These are phyloP conservation scores for Neurospora pannonica DNA, from an alignment of 495 filamentous ascomycete genomes.

Conservation along the genomic window DNA sequence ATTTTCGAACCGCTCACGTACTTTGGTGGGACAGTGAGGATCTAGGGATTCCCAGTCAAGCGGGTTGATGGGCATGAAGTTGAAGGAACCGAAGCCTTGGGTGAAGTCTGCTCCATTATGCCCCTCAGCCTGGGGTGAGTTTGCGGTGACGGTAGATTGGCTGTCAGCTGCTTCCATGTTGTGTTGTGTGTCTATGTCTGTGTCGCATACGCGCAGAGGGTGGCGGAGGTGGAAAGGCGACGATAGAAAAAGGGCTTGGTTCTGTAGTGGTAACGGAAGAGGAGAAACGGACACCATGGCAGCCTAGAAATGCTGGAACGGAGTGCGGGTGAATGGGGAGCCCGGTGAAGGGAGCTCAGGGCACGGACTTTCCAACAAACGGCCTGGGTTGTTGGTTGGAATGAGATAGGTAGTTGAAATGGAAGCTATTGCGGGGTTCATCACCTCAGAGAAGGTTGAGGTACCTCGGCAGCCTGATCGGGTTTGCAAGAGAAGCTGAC, in stretches of 20 bases:
- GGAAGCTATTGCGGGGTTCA: not conserved
- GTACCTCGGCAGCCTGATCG: not conserved
- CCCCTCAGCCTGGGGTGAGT: not conserved
- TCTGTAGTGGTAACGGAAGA: not conserved
- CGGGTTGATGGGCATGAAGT: slow-evolving; percentile 1
- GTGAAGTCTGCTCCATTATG: not conserved
- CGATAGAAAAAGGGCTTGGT: not conserved
- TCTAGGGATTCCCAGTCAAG: not conserved
- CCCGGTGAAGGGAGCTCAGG: not conserved
- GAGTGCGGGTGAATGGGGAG: not conserved
- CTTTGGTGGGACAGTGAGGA: not conserved
- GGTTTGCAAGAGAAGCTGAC: not conserved
- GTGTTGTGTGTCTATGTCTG: not conserved
- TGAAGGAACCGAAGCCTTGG: slow-evolving; percentile 8
- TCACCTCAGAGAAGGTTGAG: not conserved
- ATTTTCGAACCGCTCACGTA: not conserved
- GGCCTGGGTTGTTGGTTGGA: not conserved
- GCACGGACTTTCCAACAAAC: not conserved
- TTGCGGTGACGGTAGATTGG: not conserved
- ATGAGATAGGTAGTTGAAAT: not conserved
- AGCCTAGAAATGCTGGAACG: not conserved
- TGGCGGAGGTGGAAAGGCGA: not conserved
- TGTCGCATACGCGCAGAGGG: not conserved
- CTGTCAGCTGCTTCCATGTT: not conserved
- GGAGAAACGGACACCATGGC: not conserved